These are phyloP conservation scores for Saccharomycopsis guyanensis DNA, from an alignment of 805 yeast genomes.

Conservation along the genomic window DNA sequence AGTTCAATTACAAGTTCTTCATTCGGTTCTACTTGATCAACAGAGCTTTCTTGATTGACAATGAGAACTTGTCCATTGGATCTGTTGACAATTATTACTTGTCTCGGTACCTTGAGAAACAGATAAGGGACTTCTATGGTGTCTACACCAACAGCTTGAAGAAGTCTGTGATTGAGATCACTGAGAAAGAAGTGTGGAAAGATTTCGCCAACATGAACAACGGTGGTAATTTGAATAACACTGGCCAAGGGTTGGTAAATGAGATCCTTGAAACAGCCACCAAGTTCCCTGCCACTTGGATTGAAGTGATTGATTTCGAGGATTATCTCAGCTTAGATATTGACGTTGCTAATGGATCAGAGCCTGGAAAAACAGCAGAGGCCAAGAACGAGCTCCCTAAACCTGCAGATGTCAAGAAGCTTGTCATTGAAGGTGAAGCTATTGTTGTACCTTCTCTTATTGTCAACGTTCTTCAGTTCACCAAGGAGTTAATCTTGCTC, in stretches of 20 bases:
- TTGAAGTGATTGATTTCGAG: slow-evolving; percentile 9
- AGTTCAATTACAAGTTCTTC: slow-evolving; percentile 57
- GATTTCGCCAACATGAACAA: slow-evolving; percentile 48
- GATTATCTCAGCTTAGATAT: slow-evolving; percentile 5
- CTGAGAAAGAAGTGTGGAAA: slow-evolving; percentile 75
- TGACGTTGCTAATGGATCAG: background rate
- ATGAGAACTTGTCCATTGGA: slow-evolving; percentile 50
- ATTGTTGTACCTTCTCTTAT: slow-evolving; percentile 12
- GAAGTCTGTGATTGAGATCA: slow-evolving; percentile 18
- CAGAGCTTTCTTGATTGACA: slow-evolving; percentile 66
- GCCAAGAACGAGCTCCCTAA: too few relatives aligned
- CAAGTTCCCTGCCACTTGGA: slow-evolving; percentile 15
- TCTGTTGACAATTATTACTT: slow-evolving; percentile 6
- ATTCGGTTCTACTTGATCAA: slow-evolving; percentile 58
- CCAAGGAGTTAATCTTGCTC: slow-evolving; percentile 14
- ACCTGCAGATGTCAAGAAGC: background rate
- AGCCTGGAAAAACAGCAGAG: background rate
- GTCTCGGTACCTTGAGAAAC: slow-evolving; percentile 16
- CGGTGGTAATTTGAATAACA: slow-evolving; percentile 10
- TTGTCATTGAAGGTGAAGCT: background rate
- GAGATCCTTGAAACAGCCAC: slow-evolving; percentile 32
- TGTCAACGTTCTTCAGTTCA: slow-evolving; percentile 8
- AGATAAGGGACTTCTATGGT: slow-evolving; percentile 14
- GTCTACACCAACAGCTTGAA: slow-evolving; percentile 15
- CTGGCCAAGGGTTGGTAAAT: slow-evolving; percentile 43